Conservation (phyloP, 208 protist species). For the Tritrichomonas musculus region DNA sequence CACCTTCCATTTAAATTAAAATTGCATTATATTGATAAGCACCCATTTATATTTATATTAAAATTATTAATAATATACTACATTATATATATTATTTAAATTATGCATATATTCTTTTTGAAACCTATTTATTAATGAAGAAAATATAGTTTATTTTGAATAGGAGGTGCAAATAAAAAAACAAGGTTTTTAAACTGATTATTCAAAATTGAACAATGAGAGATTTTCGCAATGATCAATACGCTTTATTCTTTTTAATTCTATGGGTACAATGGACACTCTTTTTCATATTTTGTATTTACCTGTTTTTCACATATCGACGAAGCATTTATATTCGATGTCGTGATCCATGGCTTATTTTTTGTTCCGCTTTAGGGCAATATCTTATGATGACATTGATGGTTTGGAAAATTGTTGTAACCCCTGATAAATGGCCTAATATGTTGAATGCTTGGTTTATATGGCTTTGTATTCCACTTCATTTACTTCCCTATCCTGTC, state of each 20-base stretch:
- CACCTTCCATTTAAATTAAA: too few relatives aligned
- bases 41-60: too few relatives aligned
- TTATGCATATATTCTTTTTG: too few relatives aligned
- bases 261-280: not conserved
- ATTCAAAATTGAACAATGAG: too few relatives aligned
- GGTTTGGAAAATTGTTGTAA: not conserved
- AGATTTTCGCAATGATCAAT: not conserved
- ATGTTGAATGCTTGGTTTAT: not conserved
- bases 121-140: too few relatives aligned
- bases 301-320: not conserved
- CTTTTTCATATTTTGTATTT: not conserved
- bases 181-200: too few relatives aligned
- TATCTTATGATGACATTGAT: not conserved
- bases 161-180: too few relatives aligned
- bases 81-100: too few relatives aligned
- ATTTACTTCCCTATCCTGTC: conserved; percentile 14
- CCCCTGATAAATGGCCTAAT: not conserved
- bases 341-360: not conserved
- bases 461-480: not conserved
- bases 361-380: not conserved
- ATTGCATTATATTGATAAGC: too few relatives aligned
- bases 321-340: not conserved
- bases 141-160: too few relatives aligned
- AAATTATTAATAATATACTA: too few relatives aligned
- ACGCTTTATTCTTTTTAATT: not conserved